Percentiles rank a stretch among this genome's conserved stretches.
phyloP scores from a whole-genome alignment of 1,284 basidiomycete species.

The Ustilago nuda region DNA sequence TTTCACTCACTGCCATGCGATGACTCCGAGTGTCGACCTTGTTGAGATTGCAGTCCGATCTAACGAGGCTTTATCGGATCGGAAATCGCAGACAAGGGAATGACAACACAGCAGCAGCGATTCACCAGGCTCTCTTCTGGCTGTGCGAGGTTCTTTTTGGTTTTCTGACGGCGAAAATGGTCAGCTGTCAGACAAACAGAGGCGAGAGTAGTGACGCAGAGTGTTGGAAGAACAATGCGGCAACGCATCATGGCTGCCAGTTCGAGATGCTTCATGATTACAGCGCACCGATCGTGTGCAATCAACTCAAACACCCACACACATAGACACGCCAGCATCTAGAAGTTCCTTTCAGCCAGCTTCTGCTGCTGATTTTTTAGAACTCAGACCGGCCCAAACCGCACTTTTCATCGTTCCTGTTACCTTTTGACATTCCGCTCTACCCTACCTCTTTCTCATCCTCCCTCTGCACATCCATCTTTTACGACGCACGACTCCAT shows the following conservation, averaged over 20 bases:
- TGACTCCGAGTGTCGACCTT: neutral
- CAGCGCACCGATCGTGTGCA: conserved; percentile 3
- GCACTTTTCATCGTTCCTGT: neutral
- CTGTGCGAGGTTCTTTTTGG: neutral
- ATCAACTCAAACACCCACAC: neutral
- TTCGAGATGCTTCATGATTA: neutral
- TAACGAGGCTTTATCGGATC: neutral
- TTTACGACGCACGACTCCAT: neutral
- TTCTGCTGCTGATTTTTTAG: conserved; percentile 5
- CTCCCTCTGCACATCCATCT: conserved; percentile 3
- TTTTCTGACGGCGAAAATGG: neutral
- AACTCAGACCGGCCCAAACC: conserved; percentile 17
- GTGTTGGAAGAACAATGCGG: neutral
- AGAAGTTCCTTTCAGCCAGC: conserved; percentile 14
- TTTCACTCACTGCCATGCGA: neutral
- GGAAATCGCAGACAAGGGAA: neutral
- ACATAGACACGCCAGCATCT: neutral
- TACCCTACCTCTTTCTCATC: neutral
- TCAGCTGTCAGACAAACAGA: neutral
- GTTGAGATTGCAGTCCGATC: too few species aligned
- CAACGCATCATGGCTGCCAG: conserved; percentile 4
- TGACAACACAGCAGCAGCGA: too few species aligned
- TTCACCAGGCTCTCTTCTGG: too few species aligned
- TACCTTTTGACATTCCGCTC: conserved; percentile 8
- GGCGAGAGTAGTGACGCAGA: neutral